phyloP scores from a whole-genome alignment of 1,284 basidiomycete species.

The Ustilago tritici region DNA sequence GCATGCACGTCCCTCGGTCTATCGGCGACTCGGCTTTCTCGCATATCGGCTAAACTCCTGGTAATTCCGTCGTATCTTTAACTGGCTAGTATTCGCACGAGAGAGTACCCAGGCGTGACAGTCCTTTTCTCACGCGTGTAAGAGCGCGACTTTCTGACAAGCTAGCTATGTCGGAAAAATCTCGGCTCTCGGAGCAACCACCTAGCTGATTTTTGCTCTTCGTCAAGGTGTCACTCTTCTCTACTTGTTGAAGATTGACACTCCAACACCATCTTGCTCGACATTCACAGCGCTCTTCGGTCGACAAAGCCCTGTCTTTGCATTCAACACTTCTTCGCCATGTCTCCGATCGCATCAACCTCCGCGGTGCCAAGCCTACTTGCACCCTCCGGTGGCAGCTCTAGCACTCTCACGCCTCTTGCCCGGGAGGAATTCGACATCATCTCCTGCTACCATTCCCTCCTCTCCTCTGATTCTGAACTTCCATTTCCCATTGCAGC shows the following conservation, averaged over 20 bases:
- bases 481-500: conserved; percentile 88
- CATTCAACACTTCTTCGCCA: neutral
- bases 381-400: conserved; percentile 9
- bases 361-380: conserved; percentile 16
- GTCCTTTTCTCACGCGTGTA: neutral
- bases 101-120: neutral
- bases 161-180: neutral
- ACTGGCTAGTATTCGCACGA: no score
- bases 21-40: no score
- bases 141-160: neutral
- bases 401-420: neutral
- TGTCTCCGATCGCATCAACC: conserved; percentile 21
- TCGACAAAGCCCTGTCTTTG: neutral
- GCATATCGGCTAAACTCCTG: no score
- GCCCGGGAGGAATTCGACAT: conserved; percentile 57
- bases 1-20: no score
- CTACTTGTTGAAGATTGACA: no score
- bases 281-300: no score
- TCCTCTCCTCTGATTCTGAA: conserved; percentile 71
- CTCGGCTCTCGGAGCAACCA: conserved; percentile 8
- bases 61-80: no score
- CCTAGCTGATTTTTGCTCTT: neutral
- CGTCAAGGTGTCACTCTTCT: neutral
- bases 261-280: no score
- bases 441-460: conserved; percentile 53